These are phyloP conservation scores for Ananas comosus DNA, from an alignment of 176 grass and related monocot genomes.

Conservation along the genomic window DNA sequence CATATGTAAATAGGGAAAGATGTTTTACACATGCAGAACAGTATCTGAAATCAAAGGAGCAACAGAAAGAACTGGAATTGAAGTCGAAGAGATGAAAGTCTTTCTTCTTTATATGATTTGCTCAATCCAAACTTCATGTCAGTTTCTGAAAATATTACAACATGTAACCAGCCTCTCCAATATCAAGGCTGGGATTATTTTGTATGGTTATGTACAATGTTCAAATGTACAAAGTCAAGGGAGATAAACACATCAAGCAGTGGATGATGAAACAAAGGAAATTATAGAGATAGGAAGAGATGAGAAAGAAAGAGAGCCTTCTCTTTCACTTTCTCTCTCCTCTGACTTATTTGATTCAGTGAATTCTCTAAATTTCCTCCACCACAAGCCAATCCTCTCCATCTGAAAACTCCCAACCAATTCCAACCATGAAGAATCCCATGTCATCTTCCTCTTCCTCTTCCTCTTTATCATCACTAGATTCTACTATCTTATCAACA, in stretches of 20 bases:
- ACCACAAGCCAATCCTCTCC: slow-evolving; percentile 94
- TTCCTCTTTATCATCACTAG: slow-evolving; percentile 19
- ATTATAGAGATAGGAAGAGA: not conserved
- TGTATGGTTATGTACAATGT: not conserved
- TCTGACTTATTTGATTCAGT: not conserved
- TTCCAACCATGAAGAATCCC: slow-evolving; percentile 67
- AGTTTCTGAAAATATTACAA: not conserved
- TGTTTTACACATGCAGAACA: not conserved
- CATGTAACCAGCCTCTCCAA: not conserved
- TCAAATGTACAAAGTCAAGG: not conserved
- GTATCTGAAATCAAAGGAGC: not conserved
- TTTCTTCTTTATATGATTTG: not conserved
- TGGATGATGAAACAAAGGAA: not conserved
- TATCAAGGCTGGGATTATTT: not conserved
- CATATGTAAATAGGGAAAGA: not conserved
- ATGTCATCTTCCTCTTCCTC: slow-evolving; percentile 30
- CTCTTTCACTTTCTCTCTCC: not conserved
- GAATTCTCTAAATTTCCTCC: slow-evolving; percentile 48
- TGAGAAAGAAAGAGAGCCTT: not conserved
- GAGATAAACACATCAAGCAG: not conserved
- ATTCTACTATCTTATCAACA: not conserved
- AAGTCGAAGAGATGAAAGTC: not conserved
- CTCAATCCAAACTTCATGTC: not conserved
- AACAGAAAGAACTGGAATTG: not conserved
- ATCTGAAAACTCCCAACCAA: slow-evolving; percentile 57